Evolutionary conservation across 1,284 basidiomycete species (phyloP), one percentile per base, ranked within the genome.

Genomic region (Phenoliferia sp.): DNA sequence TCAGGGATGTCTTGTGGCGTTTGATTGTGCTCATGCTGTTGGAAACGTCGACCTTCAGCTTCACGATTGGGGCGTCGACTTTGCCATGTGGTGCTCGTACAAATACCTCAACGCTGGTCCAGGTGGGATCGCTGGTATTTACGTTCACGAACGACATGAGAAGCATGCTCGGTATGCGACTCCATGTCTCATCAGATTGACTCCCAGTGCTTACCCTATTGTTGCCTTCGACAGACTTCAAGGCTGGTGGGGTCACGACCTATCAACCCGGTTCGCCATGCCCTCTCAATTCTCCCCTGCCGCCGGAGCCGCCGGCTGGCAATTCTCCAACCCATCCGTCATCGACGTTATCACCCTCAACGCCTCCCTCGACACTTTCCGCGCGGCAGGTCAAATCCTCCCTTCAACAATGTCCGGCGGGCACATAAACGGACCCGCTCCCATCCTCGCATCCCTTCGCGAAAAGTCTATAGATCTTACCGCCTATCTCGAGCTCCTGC

Each of bases 191-290:
- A 39, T 44, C 19, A 19, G 31, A 32, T 19, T 58, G 26, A 28
- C 31, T 26, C 28, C 32, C 28, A 33, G 1, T 22, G 39, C 39
- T 44, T 44, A 12, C 39, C 39, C 12, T 44, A 22, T 22, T 22
- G 39, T 22, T 22, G 39, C 39, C 12, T 22, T 61, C 33, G 65
- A 33, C 75, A 92, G 94, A 76, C 87, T 88, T 67, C 89, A 93
- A 29, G 95, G 96, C 39, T 99, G 95, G 95, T 99, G 94, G 92
- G 95, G 96, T 58, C 93, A 98, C 79, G 87, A 94, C 76, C 84
- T 87, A 29, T 78, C 82, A 66, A 94, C 92, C 48, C 88, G 96
- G 50, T 99, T 99, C 82, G 82, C 86, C 67, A 98, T 98, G 95
- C 88, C 88, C 22, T 83, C 88, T 26, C 82, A 79, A 61, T 99